Evolutionary conservation across 140 eudicot genomes (phyloP).

Genomic region (Cichorium intybus): DNA sequence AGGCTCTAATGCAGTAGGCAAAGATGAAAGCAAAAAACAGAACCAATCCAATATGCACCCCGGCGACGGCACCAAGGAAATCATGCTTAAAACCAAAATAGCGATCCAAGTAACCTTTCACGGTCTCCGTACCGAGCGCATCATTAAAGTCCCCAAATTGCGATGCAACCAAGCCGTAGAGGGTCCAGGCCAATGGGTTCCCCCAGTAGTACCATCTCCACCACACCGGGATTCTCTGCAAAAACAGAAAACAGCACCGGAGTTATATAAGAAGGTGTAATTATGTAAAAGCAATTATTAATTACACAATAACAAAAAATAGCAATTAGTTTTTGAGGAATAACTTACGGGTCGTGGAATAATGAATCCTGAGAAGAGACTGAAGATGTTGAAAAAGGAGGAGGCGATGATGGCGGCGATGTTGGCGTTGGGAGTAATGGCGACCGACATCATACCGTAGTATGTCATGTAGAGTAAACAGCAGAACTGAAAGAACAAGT

Average conservation of each 20-base stretch:
- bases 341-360: not conserved
- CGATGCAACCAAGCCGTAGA: conserved; percentile 48
- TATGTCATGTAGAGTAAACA: conserved; percentile 26
- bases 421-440: not conserved
- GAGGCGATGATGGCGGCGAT: not conserved
- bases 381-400: not conserved
- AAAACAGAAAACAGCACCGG: not conserved
- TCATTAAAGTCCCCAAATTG: conserved; percentile 45
- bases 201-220: conserved; percentile 74
- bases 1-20: conserved; percentile 37
- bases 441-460: not conserved
- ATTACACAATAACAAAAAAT: not conserved
- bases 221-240: conserved; percentile 52
- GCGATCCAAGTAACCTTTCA: conserved; percentile 26
- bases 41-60: conserved; percentile 29
- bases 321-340: not conserved
- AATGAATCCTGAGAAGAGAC: not conserved
- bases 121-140: conserved; percentile 17
- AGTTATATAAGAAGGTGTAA: not conserved
- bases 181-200: conserved; percentile 42
- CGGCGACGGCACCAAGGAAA: conserved; percentile 30
- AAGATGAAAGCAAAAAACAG: conserved; percentile 29
- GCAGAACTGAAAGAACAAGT: conserved; percentile 45
- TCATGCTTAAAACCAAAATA: conserved; percentile 43
- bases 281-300: too few relatives aligned